Conservation (phyloP, 176 grass and related monocot genomes). For the Thalia dealbata region DNA sequence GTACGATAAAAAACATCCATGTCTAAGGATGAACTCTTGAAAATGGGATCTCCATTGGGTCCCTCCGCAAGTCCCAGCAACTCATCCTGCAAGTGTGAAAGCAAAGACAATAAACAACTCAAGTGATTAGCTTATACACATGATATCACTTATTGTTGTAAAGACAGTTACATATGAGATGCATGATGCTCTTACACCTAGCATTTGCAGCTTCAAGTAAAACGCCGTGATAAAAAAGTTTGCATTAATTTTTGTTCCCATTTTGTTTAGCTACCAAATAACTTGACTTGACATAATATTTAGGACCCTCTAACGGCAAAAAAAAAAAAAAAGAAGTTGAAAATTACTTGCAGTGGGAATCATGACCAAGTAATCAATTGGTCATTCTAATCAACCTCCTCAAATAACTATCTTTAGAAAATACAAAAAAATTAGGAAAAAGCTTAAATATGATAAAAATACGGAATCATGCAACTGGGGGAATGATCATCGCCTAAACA, state of each 20-base stretch:
- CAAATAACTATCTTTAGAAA: background rate
- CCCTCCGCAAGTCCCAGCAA: conserved; percentile 71
- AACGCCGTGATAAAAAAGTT: background rate
- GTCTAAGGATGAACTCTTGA: conserved; percentile 41
- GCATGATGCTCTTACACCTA: background rate
- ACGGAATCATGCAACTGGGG: background rate
- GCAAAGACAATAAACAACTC: background rate
- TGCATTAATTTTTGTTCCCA: too few species aligned
- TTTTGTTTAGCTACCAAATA: background rate
- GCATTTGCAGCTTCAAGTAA: background rate
- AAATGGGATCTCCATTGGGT: conserved; percentile 37
- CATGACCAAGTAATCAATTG: background rate
- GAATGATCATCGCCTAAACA: background rate
- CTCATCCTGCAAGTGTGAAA: conserved; percentile 48
- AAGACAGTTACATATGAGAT: background rate
- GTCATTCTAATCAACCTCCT: background rate
- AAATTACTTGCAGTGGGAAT: background rate
- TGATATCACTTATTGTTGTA: background rate
- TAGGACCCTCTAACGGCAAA: background rate
- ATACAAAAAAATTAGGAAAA: background rate
- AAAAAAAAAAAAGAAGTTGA: background rate
- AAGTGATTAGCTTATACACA: background rate
- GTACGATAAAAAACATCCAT: conserved; percentile 76
- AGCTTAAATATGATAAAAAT: background rate
- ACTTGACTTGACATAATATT: background rate